Conservation (phyloP, 2,329 filamentous ascomycete species). For the Claviceps citrina region DNA sequence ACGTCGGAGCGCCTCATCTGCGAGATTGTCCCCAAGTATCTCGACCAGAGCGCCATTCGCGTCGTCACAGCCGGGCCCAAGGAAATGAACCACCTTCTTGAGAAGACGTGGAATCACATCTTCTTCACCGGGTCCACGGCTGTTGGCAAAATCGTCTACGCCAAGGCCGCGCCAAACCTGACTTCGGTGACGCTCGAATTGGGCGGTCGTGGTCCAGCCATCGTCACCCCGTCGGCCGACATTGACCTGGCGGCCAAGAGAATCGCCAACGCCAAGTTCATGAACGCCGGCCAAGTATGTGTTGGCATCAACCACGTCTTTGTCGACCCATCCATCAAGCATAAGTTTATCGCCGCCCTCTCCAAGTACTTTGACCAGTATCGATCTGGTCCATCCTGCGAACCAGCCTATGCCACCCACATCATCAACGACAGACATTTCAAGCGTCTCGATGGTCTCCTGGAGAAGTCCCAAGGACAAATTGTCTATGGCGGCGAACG, state of each 20-base stretch:
- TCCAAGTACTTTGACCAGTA: conserved; percentile 18
- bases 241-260: conserved; percentile 27
- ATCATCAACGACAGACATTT: conserved; percentile 29
- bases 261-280: conserved; percentile 26
- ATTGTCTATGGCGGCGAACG: conserved; percentile 21
- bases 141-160: conserved; percentile 22
- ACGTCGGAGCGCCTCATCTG: conserved; percentile 22
- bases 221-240: conserved; percentile 25
- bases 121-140: conserved; percentile 29
- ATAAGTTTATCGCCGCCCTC: conserved; percentile 21
- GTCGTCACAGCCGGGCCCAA: conserved; percentile 21
- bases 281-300: conserved; percentile 23
- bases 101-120: conserved; percentile 26
- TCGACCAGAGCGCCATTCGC: conserved; percentile 23
- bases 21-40: conserved; percentile 25
- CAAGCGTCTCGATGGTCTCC: conserved; percentile 22
- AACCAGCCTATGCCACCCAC: conserved; percentile 9
- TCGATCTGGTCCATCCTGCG: conserved; percentile 2
- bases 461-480: conserved; percentile 21
- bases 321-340: conserved; percentile 23
- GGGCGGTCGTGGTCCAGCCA: conserved; percentile 29
- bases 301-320: conserved; percentile 27
- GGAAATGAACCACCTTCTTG: conserved; percentile 22
- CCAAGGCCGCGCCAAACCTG: conserved; percentile 28
- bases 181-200: conserved; percentile 29